phyloP scores from a whole-genome alignment of 371 early-diverging fungal species.

The Mucor racemosus region DNA sequence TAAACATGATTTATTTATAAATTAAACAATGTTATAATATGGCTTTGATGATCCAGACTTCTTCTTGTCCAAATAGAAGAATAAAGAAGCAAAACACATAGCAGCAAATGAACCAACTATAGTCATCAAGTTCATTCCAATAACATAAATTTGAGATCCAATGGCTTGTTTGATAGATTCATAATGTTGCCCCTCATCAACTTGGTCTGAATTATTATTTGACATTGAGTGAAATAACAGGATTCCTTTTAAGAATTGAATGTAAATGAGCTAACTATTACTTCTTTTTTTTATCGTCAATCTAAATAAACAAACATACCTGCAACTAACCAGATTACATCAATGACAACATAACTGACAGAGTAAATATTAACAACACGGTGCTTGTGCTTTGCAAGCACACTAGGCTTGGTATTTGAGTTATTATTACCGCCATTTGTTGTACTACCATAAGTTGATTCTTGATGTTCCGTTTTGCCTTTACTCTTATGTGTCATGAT shows the following conservation, averaged over 20 bases:
- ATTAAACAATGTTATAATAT: conserved; percentile 8
- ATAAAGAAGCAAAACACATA: conserved; percentile 2
- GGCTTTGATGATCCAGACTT: conserved; percentile 1
- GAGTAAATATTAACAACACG: conserved; percentile 12
- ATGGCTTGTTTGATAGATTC: not conserved
- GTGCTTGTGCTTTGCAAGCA: conserved; percentile 11
- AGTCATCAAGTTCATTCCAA: not conserved
- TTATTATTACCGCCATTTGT: not conserved
- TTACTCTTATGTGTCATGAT: conserved; percentile 2
- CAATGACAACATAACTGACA: not conserved
- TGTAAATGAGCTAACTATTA: too few relatives aligned
- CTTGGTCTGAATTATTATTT: not conserved
- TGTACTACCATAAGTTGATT: conserved; percentile 9
- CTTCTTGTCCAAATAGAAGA: conserved; percentile 6
- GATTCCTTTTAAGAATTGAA: not conserved
- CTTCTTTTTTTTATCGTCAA: too few relatives aligned
- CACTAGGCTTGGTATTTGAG: not conserved
- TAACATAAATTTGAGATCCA: not conserved
- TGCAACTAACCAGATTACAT: conserved; percentile 1
- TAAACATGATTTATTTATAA: not conserved
- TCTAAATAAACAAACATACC: conserved; percentile 1
- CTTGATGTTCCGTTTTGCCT: conserved; percentile 4
- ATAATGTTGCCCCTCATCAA: not conserved
- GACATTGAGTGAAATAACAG: not conserved
- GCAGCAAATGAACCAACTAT: not conserved